Evolutionary conservation across 768 basidiomycete species (phyloP).

Genomic region (Heimioporus sp.): DNA sequence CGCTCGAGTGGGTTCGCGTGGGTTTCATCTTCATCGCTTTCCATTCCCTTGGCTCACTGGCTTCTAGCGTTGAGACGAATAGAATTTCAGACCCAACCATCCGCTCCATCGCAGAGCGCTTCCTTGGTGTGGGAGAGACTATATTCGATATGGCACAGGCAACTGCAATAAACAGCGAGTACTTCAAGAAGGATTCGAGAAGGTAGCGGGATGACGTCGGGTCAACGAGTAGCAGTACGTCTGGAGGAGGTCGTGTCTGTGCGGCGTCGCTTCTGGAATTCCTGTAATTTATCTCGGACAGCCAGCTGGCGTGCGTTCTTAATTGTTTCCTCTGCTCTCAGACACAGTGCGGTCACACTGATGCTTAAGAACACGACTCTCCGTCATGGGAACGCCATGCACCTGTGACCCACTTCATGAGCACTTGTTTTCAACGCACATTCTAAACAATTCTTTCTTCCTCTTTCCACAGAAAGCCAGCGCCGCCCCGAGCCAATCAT

Average conservation of each 20-base stretch:
- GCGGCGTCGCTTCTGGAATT: slow-evolving; percentile 19
- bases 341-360: neutral
- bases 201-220: slow-evolving; percentile 21
- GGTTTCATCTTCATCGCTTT: slow-evolving; percentile 36
- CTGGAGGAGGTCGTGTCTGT: slow-evolving; percentile 7
- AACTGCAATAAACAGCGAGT: slow-evolving; percentile 81
- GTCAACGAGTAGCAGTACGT: slow-evolving; percentile 1
- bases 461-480: too few relatives aligned
- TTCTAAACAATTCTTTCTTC: too few relatives aligned
- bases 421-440: too few relatives aligned
- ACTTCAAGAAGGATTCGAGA: slow-evolving; percentile 63
- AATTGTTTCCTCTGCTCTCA: slow-evolving; percentile 8
- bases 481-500: too few relatives aligned
- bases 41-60: neutral
- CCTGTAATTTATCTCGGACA: slow-evolving; percentile 27
- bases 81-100: slow-evolving; percentile 75
- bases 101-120: slow-evolving; percentile 74
- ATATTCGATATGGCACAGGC: slow-evolving; percentile 85
- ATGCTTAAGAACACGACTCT: slow-evolving; percentile 7
- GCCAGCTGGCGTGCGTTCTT: slow-evolving; percentile 25
- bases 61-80: slow-evolving; percentile 59
- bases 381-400: slow-evolving; percentile 6
- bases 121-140: slow-evolving; percentile 84
- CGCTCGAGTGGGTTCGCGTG: slow-evolving; percentile 89
- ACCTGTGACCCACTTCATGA: slow-evolving; percentile 1